Base-by-base conservation (phyloP, 192 early-diverging fungal genomes). In the Gorgonomyces haynaldii region DNA sequence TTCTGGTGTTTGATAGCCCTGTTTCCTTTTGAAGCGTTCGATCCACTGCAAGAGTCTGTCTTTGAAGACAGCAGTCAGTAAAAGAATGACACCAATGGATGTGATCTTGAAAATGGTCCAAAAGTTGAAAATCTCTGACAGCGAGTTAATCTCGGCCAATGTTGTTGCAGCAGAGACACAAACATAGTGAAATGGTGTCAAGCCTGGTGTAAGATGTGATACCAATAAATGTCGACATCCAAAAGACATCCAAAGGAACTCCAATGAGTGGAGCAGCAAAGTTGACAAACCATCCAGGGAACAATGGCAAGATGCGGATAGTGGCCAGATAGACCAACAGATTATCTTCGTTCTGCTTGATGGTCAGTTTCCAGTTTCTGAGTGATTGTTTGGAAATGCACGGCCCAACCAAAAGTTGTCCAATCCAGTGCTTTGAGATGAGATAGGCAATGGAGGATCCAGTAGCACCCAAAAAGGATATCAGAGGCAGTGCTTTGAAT, bases 151-250 rank as follows among this genome's bases (percentile, higher is more conserved):
- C 28, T 50, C 37, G 13, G 52, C 19, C 23, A 65, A 22, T 10
- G 63, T 65, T 9, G 53, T 30, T 4, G 63, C 63, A 1, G 63
- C 63, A 39, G 53, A 47, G 17, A 65, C 49, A 49, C 63, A 65
- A 2, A 65, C 38, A 40, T 51, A 65, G 50, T 52, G 48, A 39
- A 46, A 65, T 8, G 63, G 63, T 29, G 50, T 60, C 30, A 65
- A 35, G 24, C 62, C 57, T 58, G 15, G 2, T 12, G 19, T 26
- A 34, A 7, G 12, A n/a, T 16, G 4, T 16, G 20, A 10, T 53
- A 58, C 57, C 64, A 20, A 66, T 32, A 36, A 62, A 47, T 1
- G 61, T 54, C 12, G 50, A 51, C 1, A 58, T 10, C 37, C 50
- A 61, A 38, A 61, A 61, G 3, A 54, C 48, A 3, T 39, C 15